Evolutionary conservation across 805 yeast genomes (phyloP).

Genomic region (Ascoidea asiatica): DNA sequence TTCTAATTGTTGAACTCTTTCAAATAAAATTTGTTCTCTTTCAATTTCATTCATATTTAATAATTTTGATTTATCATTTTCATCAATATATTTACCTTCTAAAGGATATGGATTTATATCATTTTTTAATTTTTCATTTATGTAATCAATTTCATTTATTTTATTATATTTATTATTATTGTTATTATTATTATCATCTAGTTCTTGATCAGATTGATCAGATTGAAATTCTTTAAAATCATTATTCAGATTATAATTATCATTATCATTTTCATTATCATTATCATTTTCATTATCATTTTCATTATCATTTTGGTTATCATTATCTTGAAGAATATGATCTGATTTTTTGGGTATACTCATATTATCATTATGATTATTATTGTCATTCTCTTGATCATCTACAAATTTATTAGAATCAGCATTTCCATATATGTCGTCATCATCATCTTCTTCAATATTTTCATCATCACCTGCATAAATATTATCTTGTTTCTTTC

Average conservation of each 20-base stretch:
- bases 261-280: slow-evolving; percentile 22
- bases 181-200: slow-evolving; percentile 23
- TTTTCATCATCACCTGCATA: slow-evolving; percentile 19
- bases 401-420: slow-evolving; percentile 26
- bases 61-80: slow-evolving; percentile 52
- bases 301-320: slow-evolving; percentile 11
- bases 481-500: slow-evolving; percentile 16
- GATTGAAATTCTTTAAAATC: slow-evolving; percentile 1
- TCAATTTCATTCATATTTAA: slow-evolving; percentile 77
- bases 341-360: no score
- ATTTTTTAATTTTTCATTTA: no score
- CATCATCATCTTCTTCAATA: slow-evolving; percentile 20
- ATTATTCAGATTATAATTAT: slow-evolving; percentile 23
- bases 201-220: slow-evolving; percentile 14
- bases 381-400: slow-evolving; percentile 29
- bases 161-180: slow-evolving; percentile 20
- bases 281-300: slow-evolving; percentile 17
- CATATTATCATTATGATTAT: no score
- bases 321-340: slow-evolving; percentile 21
- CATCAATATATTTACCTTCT: slow-evolving; percentile 84
- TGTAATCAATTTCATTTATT: no score
- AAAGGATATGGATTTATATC: slow-evolving; percentile 76
- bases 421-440: slow-evolving; percentile 14
- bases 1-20: slow-evolving; percentile 86
- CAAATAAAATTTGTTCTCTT: slow-evolving; percentile 83